Base-by-base conservation (phyloP, 208 protist genomes). In the Acanthamoeba castellanii region DNA sequence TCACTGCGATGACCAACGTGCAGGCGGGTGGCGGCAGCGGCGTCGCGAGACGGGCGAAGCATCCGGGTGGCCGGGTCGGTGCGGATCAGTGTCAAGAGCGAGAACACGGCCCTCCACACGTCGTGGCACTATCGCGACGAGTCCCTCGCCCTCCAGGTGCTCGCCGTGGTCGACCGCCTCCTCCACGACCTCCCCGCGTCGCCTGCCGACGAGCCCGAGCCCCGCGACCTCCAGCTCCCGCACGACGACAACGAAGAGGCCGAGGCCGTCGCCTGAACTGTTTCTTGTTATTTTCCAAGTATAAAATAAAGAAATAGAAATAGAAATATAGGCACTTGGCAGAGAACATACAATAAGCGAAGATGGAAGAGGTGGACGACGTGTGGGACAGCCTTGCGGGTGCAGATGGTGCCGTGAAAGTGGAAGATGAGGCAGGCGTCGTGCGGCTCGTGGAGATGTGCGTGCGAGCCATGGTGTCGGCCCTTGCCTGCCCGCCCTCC, bases 41-140 rank as follows among this genome's bases (percentile, higher is more conserved):
- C 74, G 20, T 84, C 74, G 74, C 74, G 74, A 30, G 74, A 84
- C n/a, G 74, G 74, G 27, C 13, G 74, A 5, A 84, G 74, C 74
- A 84, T 84, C 14, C 30, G 42, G 45, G 74, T 84, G 45, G 74
- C 74, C 3, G 74, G 74, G 22, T 84, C 74, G 20, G 74, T 84
- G 45, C 42, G 74, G 9, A 84, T 84, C 14, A 22, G 34, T 2
- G 74, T 84, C 34, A 42, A 84, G 22, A 84, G 74, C 42, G 66
- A 34, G 22, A 16, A 18, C 47, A 16, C 42, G 22, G 42, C 74
- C 45, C 74, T 84, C 22, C 11, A 55, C 74, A 84, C 74, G 37
- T 32, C 74, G 22, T 84, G 74, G 74, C 74, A 55, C 37, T 84
- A 84, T 11, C 74, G 74, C 42, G 74, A 84, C 27, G 74, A 84